phyloP scores from a whole-genome alignment of 2,329 filamentous ascomycete species.

The Tolypocladium guangdongense region DNA sequence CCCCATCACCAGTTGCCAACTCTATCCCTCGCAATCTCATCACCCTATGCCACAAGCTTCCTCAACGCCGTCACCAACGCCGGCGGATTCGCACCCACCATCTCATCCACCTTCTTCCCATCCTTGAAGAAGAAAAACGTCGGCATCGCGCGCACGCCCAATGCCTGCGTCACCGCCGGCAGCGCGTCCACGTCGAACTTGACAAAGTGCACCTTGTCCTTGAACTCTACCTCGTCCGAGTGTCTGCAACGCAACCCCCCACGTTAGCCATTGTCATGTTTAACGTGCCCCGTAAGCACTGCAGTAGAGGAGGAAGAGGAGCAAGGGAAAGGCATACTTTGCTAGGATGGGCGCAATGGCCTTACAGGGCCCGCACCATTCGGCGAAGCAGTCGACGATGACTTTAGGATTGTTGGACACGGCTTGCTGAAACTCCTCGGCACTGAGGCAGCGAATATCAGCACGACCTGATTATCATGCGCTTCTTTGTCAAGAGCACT shows the following conservation, averaged over 20 bases:
- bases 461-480: not conserved
- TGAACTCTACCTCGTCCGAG: conserved; percentile 30
- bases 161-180: conserved; percentile 60
- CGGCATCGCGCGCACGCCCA: conserved; percentile 81
- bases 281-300: not conserved
- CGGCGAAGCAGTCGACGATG: conserved; percentile 78
- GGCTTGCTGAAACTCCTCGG: conserved; percentile 45
- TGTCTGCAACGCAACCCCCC: conserved; percentile 6
- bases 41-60: conserved; percentile 2
- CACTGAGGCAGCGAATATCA: conserved; percentile 29
- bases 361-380: conserved; percentile 93
- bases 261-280: not conserved
- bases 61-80: conserved; percentile 32
- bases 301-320: not conserved
- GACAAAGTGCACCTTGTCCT: conserved; percentile 60
- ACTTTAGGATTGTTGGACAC: conserved; percentile 44
- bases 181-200: conserved; percentile 86
- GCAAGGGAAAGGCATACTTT: conserved; percentile 7
- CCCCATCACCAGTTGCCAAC: not conserved
- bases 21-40: not conserved
- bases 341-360: conserved; percentile 63
- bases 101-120: conserved; percentile 58
- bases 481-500: conserved; percentile 4
- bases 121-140: conserved; percentile 79
- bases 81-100: conserved; percentile 70